Evolutionary conservation across 2,329 filamentous ascomycete genomes (phyloP).

Genomic region (Clarireedia homoeocarpa): DNA sequence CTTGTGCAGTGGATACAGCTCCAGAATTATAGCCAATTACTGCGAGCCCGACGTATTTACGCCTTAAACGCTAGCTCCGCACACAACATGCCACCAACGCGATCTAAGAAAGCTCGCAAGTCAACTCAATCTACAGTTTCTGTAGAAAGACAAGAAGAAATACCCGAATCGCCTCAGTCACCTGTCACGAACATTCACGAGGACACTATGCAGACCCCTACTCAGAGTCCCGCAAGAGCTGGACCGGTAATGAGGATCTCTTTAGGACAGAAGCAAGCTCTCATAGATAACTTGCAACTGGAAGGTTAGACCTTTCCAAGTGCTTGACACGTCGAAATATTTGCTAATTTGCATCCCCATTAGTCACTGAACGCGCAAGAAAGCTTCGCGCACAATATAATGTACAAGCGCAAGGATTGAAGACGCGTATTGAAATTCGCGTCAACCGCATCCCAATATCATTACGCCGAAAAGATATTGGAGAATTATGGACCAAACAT

Average conservation of each 20-base stretch:
- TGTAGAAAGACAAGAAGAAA: constrained; percentile 23
- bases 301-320: constrained; percentile 54
- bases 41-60: too few relatives aligned
- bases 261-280: constrained; percentile 69
- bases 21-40: too few relatives aligned
- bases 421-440: constrained; percentile 82
- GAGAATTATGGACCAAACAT: constrained; percentile 50
- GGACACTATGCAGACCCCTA: constrained; percentile 24
- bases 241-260: constrained; percentile 50
- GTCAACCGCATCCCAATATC: constrained; percentile 83
- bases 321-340: constrained; percentile 5
- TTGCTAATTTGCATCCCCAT: constrained; percentile 10
- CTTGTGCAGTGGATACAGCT: too few relatives aligned
- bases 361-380: constrained; percentile 81
- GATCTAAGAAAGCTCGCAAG: constrained; percentile 38
- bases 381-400: constrained; percentile 85
- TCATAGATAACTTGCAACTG: constrained; percentile 83
- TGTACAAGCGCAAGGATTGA: constrained; percentile 76
- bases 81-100: constrained; percentile 38
- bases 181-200: constrained; percentile 33
- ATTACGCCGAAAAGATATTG: constrained; percentile 73
- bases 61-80: neutral
- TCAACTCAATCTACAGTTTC: constrained; percentile 30
- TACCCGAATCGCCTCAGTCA: constrained; percentile 23
- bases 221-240: constrained; percentile 56